phyloP scores from a whole-genome alignment of 306 rosid genomes.

The Dalbergia oliveri region DNA sequence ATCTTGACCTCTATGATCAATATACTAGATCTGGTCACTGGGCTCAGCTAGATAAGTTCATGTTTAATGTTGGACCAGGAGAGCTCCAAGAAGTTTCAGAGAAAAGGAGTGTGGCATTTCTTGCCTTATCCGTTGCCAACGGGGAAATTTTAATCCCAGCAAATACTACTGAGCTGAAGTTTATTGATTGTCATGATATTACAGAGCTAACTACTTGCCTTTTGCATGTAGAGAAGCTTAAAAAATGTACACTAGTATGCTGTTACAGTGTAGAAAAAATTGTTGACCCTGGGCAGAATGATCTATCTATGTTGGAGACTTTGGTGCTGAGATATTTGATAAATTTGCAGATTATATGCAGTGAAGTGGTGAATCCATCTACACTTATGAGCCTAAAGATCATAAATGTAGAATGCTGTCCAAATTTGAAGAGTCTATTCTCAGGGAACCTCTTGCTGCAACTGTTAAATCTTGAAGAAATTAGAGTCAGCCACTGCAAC shows the following conservation, averaged over 20 bases:
- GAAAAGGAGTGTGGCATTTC: slow-evolving; percentile 23
- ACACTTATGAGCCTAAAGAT: slow-evolving; percentile 30
- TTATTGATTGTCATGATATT: slow-evolving; percentile 29
- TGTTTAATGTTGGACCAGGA: slow-evolving; percentile 27
- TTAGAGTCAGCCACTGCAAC: slow-evolving; percentile 22
- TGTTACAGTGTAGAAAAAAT: slow-evolving; percentile 24
- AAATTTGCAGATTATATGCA: slow-evolving; percentile 26
- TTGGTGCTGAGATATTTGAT: slow-evolving; percentile 27
- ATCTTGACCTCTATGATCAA: slow-evolving; percentile 23
- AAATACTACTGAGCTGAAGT: slow-evolving; percentile 25
- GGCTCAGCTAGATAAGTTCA: slow-evolving; percentile 35
- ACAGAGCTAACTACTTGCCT: slow-evolving; percentile 23
- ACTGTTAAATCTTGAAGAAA: slow-evolving; percentile 37
- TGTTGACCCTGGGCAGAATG: slow-evolving; percentile 8
- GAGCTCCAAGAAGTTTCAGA: slow-evolving; percentile 33
- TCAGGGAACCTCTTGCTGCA: slow-evolving; percentile 24
- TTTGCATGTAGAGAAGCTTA: slow-evolving; percentile 15
- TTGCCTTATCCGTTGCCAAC: background rate
- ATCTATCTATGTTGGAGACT: slow-evolving; percentile 23
- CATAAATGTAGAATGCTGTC: slow-evolving; percentile 34
- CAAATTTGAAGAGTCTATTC: slow-evolving; percentile 41
- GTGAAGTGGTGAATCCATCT: background rate
- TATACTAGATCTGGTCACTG: slow-evolving; percentile 37
- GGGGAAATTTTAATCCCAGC: background rate
- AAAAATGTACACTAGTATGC: slow-evolving; percentile 8